Percentiles rank a stretch among this genome's conserved stretches.
phyloP scores from a whole-genome alignment of 2,329 filamentous ascomycete species.

The Apiospora marii region DNA sequence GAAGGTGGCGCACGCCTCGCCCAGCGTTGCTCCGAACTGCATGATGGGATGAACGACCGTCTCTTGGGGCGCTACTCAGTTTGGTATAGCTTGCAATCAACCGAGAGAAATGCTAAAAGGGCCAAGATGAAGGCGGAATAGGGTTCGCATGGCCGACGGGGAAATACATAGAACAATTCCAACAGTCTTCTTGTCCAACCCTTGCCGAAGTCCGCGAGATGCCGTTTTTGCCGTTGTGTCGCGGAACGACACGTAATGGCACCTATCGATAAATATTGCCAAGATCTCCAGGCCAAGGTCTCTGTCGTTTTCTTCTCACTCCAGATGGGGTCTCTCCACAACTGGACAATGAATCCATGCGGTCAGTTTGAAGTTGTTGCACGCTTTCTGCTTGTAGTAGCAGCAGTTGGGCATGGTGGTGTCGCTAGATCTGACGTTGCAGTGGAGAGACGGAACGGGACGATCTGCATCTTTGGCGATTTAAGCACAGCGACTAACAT shows the following conservation, averaged over 20 bases:
- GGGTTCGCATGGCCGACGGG: background rate
- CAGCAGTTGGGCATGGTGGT: background rate
- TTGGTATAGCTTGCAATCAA: background rate
- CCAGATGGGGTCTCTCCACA: background rate
- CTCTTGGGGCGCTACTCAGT: background rate
- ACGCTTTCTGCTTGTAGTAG: background rate
- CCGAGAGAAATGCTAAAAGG: background rate
- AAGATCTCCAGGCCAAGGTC: background rate
- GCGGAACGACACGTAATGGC: background rate
- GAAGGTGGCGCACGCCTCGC: slow-evolving; percentile 39
- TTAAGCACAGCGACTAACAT: background rate
- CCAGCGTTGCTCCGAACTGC: slow-evolving; percentile 35
- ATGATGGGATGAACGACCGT: background rate
- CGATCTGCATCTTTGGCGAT: background rate
- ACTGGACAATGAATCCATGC: background rate
- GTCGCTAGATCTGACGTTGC: background rate
- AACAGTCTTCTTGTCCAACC: background rate
- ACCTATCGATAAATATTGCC: background rate
- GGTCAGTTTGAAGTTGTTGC: background rate
- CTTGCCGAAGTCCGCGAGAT: background rate
- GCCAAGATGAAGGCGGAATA: background rate
- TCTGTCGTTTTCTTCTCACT: background rate
- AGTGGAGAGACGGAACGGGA: background rate
- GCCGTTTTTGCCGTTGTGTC: slow-evolving; percentile 6
- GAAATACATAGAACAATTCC: background rate